phyloP scores from a whole-genome alignment of 2,329 filamentous ascomycete genomes.

The Aspergillus viridinutans region DNA sequence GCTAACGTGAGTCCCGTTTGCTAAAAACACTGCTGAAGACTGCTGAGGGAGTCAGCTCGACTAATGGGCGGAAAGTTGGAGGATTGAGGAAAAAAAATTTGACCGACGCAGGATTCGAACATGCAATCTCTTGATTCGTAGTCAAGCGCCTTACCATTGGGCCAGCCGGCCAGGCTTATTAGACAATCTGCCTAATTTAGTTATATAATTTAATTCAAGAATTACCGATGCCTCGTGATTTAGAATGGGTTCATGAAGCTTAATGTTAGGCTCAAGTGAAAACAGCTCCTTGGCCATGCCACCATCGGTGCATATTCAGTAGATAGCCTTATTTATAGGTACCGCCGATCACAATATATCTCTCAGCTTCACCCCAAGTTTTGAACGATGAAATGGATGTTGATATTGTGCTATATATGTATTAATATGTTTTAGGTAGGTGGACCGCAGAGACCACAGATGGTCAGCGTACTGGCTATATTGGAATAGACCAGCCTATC shows the following conservation, averaged over 20 bases:
- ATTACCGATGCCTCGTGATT: too few relatives aligned
- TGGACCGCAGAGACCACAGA: background rate
- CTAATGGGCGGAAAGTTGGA: too few relatives aligned
- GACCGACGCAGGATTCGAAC: constrained; percentile 42
- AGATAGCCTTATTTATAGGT: background rate
- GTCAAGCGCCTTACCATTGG: constrained; percentile 22
- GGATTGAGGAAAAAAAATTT: constrained; percentile 7
- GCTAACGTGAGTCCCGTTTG: too few relatives aligned
- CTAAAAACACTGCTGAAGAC: too few relatives aligned
- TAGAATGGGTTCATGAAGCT: too few relatives aligned
- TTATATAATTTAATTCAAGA: background rate
- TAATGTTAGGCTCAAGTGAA: too few relatives aligned
- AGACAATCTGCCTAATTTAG: background rate
- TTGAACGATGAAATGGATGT: background rate
- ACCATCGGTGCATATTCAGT: too few relatives aligned
- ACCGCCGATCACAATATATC: background rate
- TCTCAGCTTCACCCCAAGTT: background rate
- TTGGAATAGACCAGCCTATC: too few relatives aligned
- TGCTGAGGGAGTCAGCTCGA: too few relatives aligned
- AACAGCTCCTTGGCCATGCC: too few relatives aligned
- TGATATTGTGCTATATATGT: background rate
- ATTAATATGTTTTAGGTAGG: background rate
- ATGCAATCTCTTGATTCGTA: constrained; percentile 46
- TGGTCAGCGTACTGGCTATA: background rate
- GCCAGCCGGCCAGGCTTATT: constrained; percentile 13